A percentile compares a stretch with the other conserved stretches of the same genome.
These are phyloP conservation scores for sorghum (Sorghum bicolor) DNA, from an alignment of 176 grass and related monocot species.

Conservation along the genomic window Sorghum_bicolor_NCBIv3 NC_012871.2:51635001-51635500, in stretches of 20 bases:
- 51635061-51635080: conserved; percentile 3
- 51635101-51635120: not conserved
- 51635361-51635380: conserved; percentile 29
- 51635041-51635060: conserved; percentile 16
- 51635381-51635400: conserved; percentile 34
- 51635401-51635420: conserved; percentile 55
- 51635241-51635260: not conserved
- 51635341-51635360: conserved; percentile 24
- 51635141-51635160: not conserved
- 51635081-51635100: conserved; percentile 10
- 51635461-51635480: not conserved
- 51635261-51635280: not conserved
- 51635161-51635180: conserved; percentile 4
- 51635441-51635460: not conserved
- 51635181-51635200: conserved; percentile 1
- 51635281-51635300: not conserved
- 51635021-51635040: not conserved
- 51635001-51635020: not conserved
- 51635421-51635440: conserved; percentile 34
- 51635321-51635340: conserved; percentile 8
- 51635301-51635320: not conserved
- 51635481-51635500: not conserved
- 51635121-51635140: not conserved
- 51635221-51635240: conserved; percentile 12
- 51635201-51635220: conserved; percentile 23